Evolutionary conservation across 768 basidiomycete genomes (phyloP), one percentile per base, ranked within the genome.

Genomic region (Zangia roseola): DNA sequence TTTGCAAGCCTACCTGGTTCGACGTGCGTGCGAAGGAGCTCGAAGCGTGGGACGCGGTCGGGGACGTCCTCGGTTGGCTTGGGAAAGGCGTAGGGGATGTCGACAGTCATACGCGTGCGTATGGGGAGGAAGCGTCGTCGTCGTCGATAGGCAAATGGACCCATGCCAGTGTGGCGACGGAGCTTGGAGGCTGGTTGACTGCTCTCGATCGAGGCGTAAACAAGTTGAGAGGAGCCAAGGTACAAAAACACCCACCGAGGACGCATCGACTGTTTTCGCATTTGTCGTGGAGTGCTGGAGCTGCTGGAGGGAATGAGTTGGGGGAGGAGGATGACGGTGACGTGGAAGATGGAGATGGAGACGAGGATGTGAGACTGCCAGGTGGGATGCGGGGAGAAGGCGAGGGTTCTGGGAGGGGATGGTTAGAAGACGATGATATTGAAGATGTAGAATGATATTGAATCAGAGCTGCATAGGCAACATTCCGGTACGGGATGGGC

Each of bases 1-100:
- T 91, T 13, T 83, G 76, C 72, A 98, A 98, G 69, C 91, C 93
- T 4, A 80, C 83, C 25, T 92, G 88, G 70, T 99, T 94, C 64
- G 83, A 86, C 24, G 70, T 69, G 35, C 70, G 83, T 13, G 69
- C 71, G 24, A 75, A 71, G 59, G 80, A 82, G 60, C 77, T 80
- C 50, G 78, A 79, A n/a, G 82, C 82, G 5, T 76, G 76, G 68
- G 81, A 78, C 44, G 81, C 75, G 17, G 73, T 89, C 30, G 69
- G 74, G 44, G 78, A 81, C 55, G 77, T 80, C 0, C 43, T 54
- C 14, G 70, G 69, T 37, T 90, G 90, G 90, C 66, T 88, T 16
- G 64, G 71, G 13, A 68, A 63, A 31, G 65, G 61, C 7, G 46
- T 50, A 19, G 45, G 37, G 16, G 31, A 6, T 6, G 31, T 14